phyloP scores from a whole-genome alignment of 2,329 filamentous ascomycete genomes.

The Alternaria infectoria region DNA sequence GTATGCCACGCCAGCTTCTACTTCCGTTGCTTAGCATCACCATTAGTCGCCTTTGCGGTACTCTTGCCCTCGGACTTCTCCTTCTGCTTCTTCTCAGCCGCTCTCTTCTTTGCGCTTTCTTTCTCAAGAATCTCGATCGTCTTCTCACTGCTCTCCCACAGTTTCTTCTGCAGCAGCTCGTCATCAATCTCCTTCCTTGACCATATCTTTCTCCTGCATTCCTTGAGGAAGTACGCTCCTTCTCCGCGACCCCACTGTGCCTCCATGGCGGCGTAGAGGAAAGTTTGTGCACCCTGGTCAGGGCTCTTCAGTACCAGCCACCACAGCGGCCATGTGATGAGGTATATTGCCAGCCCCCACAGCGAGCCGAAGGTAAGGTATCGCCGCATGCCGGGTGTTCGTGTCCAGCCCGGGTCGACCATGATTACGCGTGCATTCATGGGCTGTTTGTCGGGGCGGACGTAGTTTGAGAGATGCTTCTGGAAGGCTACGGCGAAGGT shows the following conservation, averaged over 20 bases:
- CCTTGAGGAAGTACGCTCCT: constrained; percentile 82
- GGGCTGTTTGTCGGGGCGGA: constrained; percentile 81
- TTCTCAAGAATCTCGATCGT: constrained; percentile 84
- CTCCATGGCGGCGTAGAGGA: constrained; percentile 88
- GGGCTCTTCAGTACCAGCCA: constrained; percentile 91
- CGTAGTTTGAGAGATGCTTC: constrained; percentile 85
- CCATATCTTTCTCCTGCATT: constrained; percentile 79
- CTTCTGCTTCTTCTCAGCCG: constrained; percentile 62
- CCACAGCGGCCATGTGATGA: constrained; percentile 77
- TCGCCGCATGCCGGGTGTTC: constrained; percentile 85
- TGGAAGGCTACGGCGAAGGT: constrained; percentile 90
- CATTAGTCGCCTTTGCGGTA: constrained; percentile 24
- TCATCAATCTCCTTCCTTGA: constrained; percentile 76
- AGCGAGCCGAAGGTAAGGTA: constrained; percentile 88
- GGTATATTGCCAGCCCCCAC: constrained; percentile 77
- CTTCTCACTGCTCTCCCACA: constrained; percentile 86
- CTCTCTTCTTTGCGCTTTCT: constrained; percentile 70
- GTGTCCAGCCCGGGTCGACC: constrained; percentile 82
- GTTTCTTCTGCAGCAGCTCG: constrained; percentile 77
- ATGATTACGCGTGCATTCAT: constrained; percentile 84
- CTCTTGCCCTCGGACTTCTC: constrained; percentile 39
- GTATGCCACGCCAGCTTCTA: not conserved
- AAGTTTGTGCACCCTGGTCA: constrained; percentile 81
- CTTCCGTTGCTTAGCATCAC: constrained; percentile 34
- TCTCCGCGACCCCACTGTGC: constrained; percentile 67